Conservation (phyloP, 2,329 filamentous ascomycete genomes). For the Monilinia fructigena region DNA sequence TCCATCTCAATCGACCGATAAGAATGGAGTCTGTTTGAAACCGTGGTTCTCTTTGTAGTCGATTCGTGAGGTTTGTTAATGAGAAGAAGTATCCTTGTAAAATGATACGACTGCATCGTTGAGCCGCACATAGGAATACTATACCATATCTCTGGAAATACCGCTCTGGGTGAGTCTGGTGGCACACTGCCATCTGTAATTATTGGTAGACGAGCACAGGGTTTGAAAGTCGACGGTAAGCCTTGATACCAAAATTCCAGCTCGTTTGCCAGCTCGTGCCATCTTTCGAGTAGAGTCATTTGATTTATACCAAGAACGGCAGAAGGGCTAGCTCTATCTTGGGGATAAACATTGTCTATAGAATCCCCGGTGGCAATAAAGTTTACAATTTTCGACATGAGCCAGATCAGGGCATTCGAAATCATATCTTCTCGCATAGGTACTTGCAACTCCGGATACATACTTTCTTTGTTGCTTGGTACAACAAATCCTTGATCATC, state of each 20-base stretch:
- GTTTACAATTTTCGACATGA: conserved; percentile 65
- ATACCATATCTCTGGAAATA: conserved; percentile 61
- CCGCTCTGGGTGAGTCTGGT: conserved; percentile 38
- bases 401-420: conserved; percentile 63
- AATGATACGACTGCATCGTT: conserved; percentile 65
- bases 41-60: conserved; percentile 50
- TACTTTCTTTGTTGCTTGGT: conserved; percentile 45
- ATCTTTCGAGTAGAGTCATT: conserved; percentile 51
- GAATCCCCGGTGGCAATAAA: conserved; percentile 59
- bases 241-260: conserved; percentile 59
- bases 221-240: conserved; percentile 58
- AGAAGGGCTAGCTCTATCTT: conserved; percentile 41
- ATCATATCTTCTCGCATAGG: conserved; percentile 62
- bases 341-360: conserved; percentile 42
- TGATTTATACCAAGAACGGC: conserved; percentile 47
- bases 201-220: conserved; percentile 51
- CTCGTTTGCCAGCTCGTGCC: conserved; percentile 55
- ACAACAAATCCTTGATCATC: conserved; percentile 52
- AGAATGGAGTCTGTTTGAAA: conserved; percentile 53
- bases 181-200: conserved; percentile 31
- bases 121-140: conserved; percentile 62
- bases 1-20: conserved; percentile 57
- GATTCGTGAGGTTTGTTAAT: conserved; percentile 59
- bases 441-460: conserved; percentile 46
- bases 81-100: conserved; percentile 60